Evolutionary conservation across 306 rosid species (phyloP).

Genomic region (Cicer arietinum): DNA sequence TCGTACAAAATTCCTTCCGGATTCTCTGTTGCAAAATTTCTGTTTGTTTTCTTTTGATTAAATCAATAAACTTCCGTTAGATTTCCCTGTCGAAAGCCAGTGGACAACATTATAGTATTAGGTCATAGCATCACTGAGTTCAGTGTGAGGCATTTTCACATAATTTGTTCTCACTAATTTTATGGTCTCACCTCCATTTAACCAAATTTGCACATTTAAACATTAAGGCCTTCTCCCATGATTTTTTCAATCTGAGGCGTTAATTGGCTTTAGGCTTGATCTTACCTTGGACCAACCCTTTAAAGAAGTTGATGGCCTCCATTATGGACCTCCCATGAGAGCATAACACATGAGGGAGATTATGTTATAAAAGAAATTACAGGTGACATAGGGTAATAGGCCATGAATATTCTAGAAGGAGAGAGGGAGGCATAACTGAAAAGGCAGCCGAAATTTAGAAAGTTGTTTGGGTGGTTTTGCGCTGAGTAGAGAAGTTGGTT

Average conservation of each 20-base stretch:
- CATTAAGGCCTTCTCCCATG: background rate
- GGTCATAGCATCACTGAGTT: too few relatives aligned
- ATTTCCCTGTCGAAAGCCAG: background rate
- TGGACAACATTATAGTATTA: too few relatives aligned
- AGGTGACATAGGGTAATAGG: too few relatives aligned
- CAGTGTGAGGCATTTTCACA: background rate
- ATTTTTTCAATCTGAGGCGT: background rate
- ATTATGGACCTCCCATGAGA: too few relatives aligned
- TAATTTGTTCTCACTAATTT: constrained; percentile 1
- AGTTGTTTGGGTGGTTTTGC: too few relatives aligned
- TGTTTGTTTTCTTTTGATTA: background rate
- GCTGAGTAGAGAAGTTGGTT: too few relatives aligned
- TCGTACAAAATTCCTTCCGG: constrained; percentile 34
- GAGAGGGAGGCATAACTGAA: too few relatives aligned
- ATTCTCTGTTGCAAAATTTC: background rate
- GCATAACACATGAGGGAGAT: too few relatives aligned
- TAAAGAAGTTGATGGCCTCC: too few relatives aligned
- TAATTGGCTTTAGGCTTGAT: background rate
- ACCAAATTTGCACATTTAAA: background rate
- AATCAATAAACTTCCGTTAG: background rate
- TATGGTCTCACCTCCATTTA: background rate
- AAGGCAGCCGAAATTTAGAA: too few relatives aligned
- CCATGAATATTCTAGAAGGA: too few relatives aligned
- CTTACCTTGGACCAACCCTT: background rate
- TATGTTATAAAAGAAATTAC: too few relatives aligned